Conservation (phyloP, 2,329 filamentous ascomycete species). For the Cadophora malorum region DNA sequence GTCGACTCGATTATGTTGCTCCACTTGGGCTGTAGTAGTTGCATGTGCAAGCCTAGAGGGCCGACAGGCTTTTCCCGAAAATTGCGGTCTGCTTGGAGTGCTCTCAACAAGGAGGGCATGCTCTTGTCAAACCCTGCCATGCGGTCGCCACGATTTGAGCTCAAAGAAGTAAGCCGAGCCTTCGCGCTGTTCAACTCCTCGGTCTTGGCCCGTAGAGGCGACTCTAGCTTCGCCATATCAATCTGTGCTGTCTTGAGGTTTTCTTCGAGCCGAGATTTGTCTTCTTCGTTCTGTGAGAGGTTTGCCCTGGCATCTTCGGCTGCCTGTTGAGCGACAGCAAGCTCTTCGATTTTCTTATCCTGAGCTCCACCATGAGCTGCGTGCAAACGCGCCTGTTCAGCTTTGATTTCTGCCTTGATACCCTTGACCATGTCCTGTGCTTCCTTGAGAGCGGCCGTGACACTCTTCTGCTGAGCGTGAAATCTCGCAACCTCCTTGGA, state of each 20-base stretch:
- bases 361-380: constrained; percentile 74
- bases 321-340: constrained; percentile 62
- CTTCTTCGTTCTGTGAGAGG: constrained; percentile 51
- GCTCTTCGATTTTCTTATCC: constrained; percentile 63
- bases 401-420: constrained; percentile 55
- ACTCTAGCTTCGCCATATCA: constrained; percentile 44
- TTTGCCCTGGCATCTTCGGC: constrained; percentile 52
- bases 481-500: constrained; percentile 60
- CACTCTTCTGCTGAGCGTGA: constrained; percentile 69
- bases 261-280: constrained; percentile 47
- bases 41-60: constrained; percentile 80
- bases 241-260: constrained; percentile 45
- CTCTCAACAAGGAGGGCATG: constrained; percentile 67
- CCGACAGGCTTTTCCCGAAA: constrained; percentile 80
- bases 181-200: constrained; percentile 62
- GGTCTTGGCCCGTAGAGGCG: constrained; percentile 52
- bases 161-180: constrained; percentile 57
- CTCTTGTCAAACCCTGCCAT: constrained; percentile 68
- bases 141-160: constrained; percentile 62
- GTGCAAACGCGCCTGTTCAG: constrained; percentile 67
- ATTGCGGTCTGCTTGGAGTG: constrained; percentile 71
- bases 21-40: constrained; percentile 82
- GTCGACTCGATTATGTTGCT: constrained; percentile 79
- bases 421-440: constrained; percentile 56
- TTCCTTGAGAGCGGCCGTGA: constrained; percentile 62